phyloP scores from a whole-genome alignment of 306 rosid genomes.

The Acacia melanoxylon region DNA sequence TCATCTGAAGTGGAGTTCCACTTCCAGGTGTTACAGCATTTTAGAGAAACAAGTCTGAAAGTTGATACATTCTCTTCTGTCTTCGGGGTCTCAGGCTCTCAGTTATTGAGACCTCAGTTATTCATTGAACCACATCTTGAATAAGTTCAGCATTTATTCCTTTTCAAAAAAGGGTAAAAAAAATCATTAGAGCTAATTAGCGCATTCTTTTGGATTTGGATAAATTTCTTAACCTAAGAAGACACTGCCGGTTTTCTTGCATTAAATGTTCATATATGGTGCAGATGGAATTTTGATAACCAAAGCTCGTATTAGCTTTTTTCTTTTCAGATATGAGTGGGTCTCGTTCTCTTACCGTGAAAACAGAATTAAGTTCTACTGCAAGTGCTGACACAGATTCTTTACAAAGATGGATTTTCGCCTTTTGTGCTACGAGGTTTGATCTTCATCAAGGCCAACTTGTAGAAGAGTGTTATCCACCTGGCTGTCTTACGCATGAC shows the following conservation, averaged over 20 bases:
- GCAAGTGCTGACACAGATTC: conserved; percentile 67
- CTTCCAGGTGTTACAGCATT: background rate
- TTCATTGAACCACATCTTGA: background rate
- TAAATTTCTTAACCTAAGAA: conserved; percentile 33
- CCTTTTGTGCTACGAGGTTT: conserved; percentile 77
- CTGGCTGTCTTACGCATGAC: conserved; percentile 61
- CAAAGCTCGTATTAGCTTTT: conserved; percentile 50
- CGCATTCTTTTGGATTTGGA: conserved; percentile 25
- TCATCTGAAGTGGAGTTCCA: conserved; percentile 18
- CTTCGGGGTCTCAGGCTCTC: background rate
- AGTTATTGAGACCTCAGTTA: conserved; percentile 15
- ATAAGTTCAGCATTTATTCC: background rate
- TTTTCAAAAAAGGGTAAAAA: background rate
- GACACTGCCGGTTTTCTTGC: conserved; percentile 34
- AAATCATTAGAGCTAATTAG: conserved; percentile 4
- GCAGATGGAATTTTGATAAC: conserved; percentile 36
- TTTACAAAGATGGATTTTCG: conserved; percentile 67
- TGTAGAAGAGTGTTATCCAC: conserved; percentile 90
- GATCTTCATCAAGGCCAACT: conserved; percentile 95
- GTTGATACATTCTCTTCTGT: conserved; percentile 2
- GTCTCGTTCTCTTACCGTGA: conserved; percentile 28
- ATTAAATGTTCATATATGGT: conserved; percentile 32
- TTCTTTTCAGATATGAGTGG: conserved; percentile 39
- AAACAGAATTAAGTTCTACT: conserved; percentile 56
- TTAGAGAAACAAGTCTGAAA: background rate